phyloP scores from a whole-genome alignment of 805 yeast genomes.

The Yamadazyma insecticola region DNA sequence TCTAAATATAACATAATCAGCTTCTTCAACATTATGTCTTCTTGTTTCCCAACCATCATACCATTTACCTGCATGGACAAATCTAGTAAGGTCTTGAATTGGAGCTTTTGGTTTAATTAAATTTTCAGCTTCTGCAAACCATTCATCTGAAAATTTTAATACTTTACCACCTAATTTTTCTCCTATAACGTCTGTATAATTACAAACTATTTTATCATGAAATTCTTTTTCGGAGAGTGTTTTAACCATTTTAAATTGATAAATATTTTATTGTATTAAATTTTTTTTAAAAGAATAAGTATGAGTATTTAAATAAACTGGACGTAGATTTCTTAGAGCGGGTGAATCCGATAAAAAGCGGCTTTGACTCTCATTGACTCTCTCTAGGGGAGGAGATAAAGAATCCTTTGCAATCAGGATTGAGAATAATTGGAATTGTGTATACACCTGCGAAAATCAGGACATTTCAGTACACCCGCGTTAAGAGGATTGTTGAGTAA shows the following conservation, averaged over 20 bases:
- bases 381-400: no score
- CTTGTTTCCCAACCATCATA: constrained; percentile 99
- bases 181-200: constrained; percentile 76
- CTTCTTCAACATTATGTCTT: constrained; percentile 79
- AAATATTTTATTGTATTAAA: no score
- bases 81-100: constrained; percentile 73
- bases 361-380: neutral
- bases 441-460: no score
- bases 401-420: no score
- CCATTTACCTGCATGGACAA: constrained; percentile 90
- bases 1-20: constrained; percentile 82
- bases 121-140: constrained; percentile 92
- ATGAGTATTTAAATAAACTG: no score
- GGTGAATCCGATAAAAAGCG: neutral
- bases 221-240: constrained; percentile 31
- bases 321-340: no score
- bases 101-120: constrained; percentile 79
- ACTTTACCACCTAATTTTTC: constrained; percentile 79
- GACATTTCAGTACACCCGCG: no score
- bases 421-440: no score
- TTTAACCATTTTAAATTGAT: constrained; percentile 16
- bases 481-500: no score
- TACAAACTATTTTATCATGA: constrained; percentile 42
- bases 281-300: no score
- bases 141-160: constrained; percentile 73